A percentile compares a stretch with the other conserved stretches of the same genome.
phyloP scores from a whole-genome alignment of 2,329 filamentous ascomycete genomes.

The Emydomyces testavorans region DNA sequence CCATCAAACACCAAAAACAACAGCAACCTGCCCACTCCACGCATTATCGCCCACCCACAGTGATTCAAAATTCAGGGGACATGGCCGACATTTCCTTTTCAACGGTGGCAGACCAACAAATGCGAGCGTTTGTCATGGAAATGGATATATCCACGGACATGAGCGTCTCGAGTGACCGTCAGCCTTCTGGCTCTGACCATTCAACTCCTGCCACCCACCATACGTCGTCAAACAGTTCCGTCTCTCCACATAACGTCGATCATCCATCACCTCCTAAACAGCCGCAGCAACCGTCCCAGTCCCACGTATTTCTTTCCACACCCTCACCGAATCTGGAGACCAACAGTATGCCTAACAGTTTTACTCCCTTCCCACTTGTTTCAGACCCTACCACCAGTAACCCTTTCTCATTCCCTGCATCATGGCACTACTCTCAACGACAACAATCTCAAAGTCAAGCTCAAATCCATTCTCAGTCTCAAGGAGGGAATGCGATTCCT shows the following conservation, averaged over 20 bases:
- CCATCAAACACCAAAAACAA: not conserved
- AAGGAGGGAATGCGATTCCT: not conserved
- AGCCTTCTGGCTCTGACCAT: conserved; percentile 26
- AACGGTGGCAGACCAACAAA: conserved; percentile 8
- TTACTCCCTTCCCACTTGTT: not conserved
- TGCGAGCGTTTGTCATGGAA: conserved; percentile 20
- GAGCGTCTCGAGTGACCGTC: conserved; percentile 22
- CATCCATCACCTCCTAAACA: conserved; percentile 20
- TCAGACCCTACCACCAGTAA: not conserved
- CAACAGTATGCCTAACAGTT: not conserved
- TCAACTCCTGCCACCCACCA: conserved; percentile 29
- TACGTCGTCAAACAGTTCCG: conserved; percentile 30
- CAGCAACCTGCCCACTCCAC: not conserved
- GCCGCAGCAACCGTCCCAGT: not conserved
- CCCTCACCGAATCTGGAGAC: conserved; percentile 6
- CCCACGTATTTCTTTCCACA: not conserved
- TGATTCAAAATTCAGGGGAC: not conserved
- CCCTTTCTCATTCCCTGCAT: conserved; percentile 4
- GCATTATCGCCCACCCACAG: not conserved
- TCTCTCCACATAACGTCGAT: conserved; percentile 24
- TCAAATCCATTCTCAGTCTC: not conserved
- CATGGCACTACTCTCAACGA: conserved; percentile 6
- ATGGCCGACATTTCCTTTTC: not conserved
- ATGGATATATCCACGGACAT: conserved; percentile 27
- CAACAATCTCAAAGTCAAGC: not conserved